Base-by-base conservation (phyloP, 495 filamentous ascomycete genomes). In the Cercophora scortea region DNA sequence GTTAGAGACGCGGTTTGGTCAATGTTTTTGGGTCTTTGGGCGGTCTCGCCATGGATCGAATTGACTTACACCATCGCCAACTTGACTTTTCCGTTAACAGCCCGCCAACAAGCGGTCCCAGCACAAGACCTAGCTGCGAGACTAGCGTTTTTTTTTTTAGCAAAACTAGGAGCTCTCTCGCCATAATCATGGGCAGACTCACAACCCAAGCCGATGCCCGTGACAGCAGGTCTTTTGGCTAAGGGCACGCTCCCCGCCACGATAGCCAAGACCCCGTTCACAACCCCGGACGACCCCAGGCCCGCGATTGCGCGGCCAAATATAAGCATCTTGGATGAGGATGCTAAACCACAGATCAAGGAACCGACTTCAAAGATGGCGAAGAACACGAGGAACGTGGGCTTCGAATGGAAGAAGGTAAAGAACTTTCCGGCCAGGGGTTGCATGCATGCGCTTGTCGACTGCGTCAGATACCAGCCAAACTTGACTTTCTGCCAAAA, bases 41-140 rank as follows among this genome's bases (percentile, higher is more conserved):
- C 25, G 25, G 2, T 2, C 25, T 25, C 5, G 25, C 25, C 25
- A 25, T 5, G 25, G 25, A 25, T 25, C 25, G 25, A 25, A 25
- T 25, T 2, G 25, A 25, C 25, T 25, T 25, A 48, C 82, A 76
- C 73, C 73, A 76, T 6, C 57, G 49, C 57, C 52, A 59, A 1
- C 47, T 49, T n/a, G 45, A 45, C 11, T 49, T 44, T 39, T 69
- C 43, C 4, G 85, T 88, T 45, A 89, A 80, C 1, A 77, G 73
- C 19, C 85, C 85, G 44, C 83, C 82, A 17, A 86, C 56, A 25
- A 86, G 50, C 0, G 83, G 83, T 0, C 67, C 69, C n/a, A 59
- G 46, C 11, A 71, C 56, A 8, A 82, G 39, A n/a, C 66, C 66
- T 3, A 67, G 34, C 43, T 71, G 68, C 1, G 25, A 25, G 25